Percentiles rank a stretch among this genome's conserved stretches.
phyloP scores from a whole-genome alignment of 2,329 filamentous ascomycete species.

The Aspergillus cejpii region DNA sequence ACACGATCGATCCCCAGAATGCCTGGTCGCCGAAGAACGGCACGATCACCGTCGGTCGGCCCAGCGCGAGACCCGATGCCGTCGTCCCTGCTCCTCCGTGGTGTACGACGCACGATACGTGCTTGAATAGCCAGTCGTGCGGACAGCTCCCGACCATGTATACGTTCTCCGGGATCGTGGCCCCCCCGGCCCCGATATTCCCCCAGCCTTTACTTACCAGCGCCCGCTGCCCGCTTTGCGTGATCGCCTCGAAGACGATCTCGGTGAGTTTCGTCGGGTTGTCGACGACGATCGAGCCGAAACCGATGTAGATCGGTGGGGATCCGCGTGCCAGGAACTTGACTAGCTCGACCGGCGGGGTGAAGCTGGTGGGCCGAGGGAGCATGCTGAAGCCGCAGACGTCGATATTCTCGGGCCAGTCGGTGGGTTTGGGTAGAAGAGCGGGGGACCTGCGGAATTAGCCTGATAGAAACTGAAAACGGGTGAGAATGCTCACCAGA shows the following conservation, averaged over 20 bases:
- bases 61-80: slow-evolving; percentile 73
- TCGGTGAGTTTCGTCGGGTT: slow-evolving; percentile 64
- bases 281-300: slow-evolving; percentile 75
- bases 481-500: slow-evolving; percentile 52
- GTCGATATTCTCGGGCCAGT: slow-evolving; percentile 66
- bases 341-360: slow-evolving; percentile 58
- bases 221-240: slow-evolving; percentile 62
- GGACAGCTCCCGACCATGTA: slow-evolving; percentile 81
- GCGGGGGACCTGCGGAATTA: slow-evolving; percentile 54
- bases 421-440: slow-evolving; percentile 68
- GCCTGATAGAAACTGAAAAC: neutral
- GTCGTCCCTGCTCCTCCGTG: slow-evolving; percentile 86
- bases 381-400: slow-evolving; percentile 74
- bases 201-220: slow-evolving; percentile 86
- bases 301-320: slow-evolving; percentile 73
- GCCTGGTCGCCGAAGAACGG: slow-evolving; percentile 84
- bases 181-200: slow-evolving; percentile 65
- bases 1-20: slow-evolving; percentile 75
- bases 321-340: slow-evolving; percentile 62
- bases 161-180: slow-evolving; percentile 65
- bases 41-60: slow-evolving; percentile 72
- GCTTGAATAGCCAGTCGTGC: slow-evolving; percentile 83
- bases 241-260: slow-evolving; percentile 65
- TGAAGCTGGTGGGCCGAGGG: slow-evolving; percentile 59
- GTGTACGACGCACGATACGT: slow-evolving; percentile 74